Percentiles rank a stretch among this genome's conserved stretches.
Evolutionary conservation across 2,329 filamentous ascomycete species (phyloP).

Genomic region (Elsinoe arachidis): DNA sequence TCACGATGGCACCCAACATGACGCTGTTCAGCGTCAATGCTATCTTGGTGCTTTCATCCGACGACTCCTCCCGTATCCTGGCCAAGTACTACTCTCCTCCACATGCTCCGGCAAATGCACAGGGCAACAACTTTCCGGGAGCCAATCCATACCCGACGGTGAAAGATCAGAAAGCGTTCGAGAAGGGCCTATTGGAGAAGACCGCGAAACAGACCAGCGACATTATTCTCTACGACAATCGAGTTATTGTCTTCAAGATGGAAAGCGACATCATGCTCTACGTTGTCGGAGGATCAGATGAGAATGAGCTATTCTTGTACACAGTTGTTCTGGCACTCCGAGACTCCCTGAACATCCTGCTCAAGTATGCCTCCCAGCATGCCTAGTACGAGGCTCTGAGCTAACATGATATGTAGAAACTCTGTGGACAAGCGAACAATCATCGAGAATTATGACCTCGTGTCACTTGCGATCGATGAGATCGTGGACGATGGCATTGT

Average conservation of each 20-base stretch:
- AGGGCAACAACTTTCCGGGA: constrained; percentile 51
- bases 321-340: constrained; percentile 82
- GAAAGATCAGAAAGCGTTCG: constrained; percentile 92
- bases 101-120: constrained; percentile 53
- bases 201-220: constrained; percentile 92
- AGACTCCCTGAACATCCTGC: constrained; percentile 80
- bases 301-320: constrained; percentile 96
- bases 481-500: constrained; percentile 94
- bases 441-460: constrained; percentile 96
- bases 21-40: constrained; percentile 47
- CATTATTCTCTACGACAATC: constrained; percentile 95
- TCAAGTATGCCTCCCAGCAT: constrained; percentile 61
- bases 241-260: constrained; percentile 94
- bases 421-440: constrained; percentile 96
- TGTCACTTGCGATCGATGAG: constrained; percentile 89
- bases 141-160: constrained; percentile 76
- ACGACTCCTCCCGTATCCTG: constrained; percentile 86
- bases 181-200: constrained; percentile 92
- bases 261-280: constrained; percentile 97
- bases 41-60: constrained; percentile 51
- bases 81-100: constrained; percentile 83
- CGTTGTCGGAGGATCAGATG: constrained; percentile 79
- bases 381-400: not conserved
- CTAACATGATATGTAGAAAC: constrained; percentile 51
- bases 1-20: constrained; percentile 43